Conservation (phyloP, 1,139 yeast species). For the Meyerozyma athensensis region DNA sequence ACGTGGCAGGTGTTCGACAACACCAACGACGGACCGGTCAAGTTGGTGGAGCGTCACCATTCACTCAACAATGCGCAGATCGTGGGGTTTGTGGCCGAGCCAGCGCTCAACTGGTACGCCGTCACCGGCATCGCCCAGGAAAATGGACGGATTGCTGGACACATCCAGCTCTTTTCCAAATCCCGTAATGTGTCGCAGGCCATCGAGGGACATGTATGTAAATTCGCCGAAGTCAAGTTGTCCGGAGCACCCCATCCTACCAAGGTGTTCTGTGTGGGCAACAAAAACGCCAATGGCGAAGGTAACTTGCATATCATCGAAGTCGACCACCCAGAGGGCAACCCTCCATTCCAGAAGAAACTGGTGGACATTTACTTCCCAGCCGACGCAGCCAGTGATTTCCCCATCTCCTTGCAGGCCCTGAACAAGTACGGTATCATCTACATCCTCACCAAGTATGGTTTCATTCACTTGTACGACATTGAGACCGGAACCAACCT, state of each 20-base stretch:
- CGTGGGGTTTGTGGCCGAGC: conserved; percentile 83
- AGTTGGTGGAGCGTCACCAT: conserved; percentile 80
- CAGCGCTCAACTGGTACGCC: conserved; percentile 87
- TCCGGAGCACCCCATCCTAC: conserved; percentile 75
- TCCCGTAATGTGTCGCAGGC: conserved; percentile 92
- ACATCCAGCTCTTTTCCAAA: conserved; percentile 86
- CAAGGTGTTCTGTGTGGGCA: conserved; percentile 85
- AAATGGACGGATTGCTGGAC: conserved; percentile 93
- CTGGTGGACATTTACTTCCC: conserved; percentile 94
- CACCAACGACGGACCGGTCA: conserved; percentile 68
- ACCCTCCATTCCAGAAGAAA: conserved; percentile 86
- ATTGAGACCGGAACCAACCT: conserved; percentile 88
- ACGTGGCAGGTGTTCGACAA: conserved; percentile 87
- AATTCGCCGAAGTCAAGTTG: conserved; percentile 71
- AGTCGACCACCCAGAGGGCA: conserved; percentile 86
- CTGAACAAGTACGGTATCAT: conserved; percentile 82
- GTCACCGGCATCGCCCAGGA: conserved; percentile 94
- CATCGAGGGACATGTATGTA: conserved; percentile 96
- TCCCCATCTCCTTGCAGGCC: conserved; percentile 91
- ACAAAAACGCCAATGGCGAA: conserved; percentile 80
- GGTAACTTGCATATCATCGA: conserved; percentile 90
- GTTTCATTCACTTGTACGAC: conserved; percentile 94
- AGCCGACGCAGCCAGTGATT: conserved; percentile 92
- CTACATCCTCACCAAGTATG: conserved; percentile 89
- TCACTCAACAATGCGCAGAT: conserved; percentile 79